Evolutionary conservation across 148 eudicot genomes (phyloP), one percentile per base, ranked within the genome.

Genomic region (Bassia scoparia): DNA sequence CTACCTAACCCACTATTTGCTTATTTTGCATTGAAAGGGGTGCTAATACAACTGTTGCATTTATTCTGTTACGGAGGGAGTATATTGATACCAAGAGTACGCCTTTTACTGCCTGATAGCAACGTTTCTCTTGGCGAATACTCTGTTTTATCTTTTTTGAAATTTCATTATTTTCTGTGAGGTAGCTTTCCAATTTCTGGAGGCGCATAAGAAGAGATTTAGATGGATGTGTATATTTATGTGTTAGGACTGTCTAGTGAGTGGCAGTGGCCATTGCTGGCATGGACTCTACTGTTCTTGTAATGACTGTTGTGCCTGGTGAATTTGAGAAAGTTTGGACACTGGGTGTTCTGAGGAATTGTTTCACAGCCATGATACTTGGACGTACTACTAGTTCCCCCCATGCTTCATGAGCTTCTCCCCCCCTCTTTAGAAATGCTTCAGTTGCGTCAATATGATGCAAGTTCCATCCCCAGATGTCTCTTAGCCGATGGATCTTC

Each of bases 401-500:
- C 97, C 97, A 90, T 8, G 88, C 87, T 58, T 83, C 81, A 18
- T 83, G 75, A 38, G 87, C 80, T 9, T 78, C 85, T 7, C 59
- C 26, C 1, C 86, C 90, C 0, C 48, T 76, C 46, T 78, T 82
- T 44, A 71, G 50, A 67, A 92, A 90, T 14, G 74, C 93, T 41
- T 88, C 84, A 0, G 93, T 90, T 4, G 98, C 98, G 37, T 93
- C 87, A 17, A 93, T 70, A 20, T 74, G 90, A 63, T 93, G 91
- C 79, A 90, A 66, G 16, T 84, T 69, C 91, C 89, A 83, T 30
- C 79, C 90, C 76, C 92, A 53, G 38, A 86, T 84, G 43, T 79
- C 86, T 64, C 81, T 78, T 9, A 93, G 81, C 72, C 88, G 82
- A 17, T 78, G 66, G 41, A 93, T 93, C 46, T 93, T 93, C 54